Base-by-base conservation (phyloP, 352 stramenopile species). In the Paralagenidium karlingii region DNA sequence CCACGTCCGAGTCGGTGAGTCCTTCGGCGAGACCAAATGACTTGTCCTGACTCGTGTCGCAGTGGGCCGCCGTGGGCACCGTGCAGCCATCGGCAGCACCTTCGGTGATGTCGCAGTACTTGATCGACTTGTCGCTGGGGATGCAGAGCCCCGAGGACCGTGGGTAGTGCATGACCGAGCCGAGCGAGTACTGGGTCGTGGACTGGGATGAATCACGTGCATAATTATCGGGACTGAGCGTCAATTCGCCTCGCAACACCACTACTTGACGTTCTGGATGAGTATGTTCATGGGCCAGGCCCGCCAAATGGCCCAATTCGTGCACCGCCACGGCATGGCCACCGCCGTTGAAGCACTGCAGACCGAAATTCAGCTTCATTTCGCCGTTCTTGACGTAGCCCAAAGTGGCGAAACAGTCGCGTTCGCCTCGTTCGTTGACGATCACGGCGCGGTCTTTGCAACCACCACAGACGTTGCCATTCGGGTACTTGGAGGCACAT, bases 201-300 rank as follows among this genome's bases (percentile, higher is more conserved):
- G 47, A 34, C 2, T 40, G 54, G 13, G 29, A 32, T 19, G 26
- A 39, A 24, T 65, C 53, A 34, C 63, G 61, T 43, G 66, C 51
- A 49, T 73, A 73, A 51, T 73, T 73, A 43, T 73, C 59, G 10
- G 57, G 42, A n/a, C 53, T 63, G 24, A 73, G 54, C 13, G 58
- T 73, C 29, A 73, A 46, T 22, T 51, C 44, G 27, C 45, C 46
- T n/a, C 57, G 61, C 18, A 73, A 39, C 28, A 73, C 54, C 15
- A 73, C 52, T 20, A 73, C 54, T 13, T 59, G 44, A 13, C 61
- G 61, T 24, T 56, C 47, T 22, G 58, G 58, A 40, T 73, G 61
- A 41, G 61, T 68, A 40, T 73, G 61, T 26, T 68, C 60, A 47
- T 68, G 60, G 29, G 66, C 58, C 15, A 71, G 40, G 2, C 60